These are phyloP conservation scores for Cercis canadensis DNA, from an alignment of 306 rosid species.

Conservation along the genomic window DNA sequence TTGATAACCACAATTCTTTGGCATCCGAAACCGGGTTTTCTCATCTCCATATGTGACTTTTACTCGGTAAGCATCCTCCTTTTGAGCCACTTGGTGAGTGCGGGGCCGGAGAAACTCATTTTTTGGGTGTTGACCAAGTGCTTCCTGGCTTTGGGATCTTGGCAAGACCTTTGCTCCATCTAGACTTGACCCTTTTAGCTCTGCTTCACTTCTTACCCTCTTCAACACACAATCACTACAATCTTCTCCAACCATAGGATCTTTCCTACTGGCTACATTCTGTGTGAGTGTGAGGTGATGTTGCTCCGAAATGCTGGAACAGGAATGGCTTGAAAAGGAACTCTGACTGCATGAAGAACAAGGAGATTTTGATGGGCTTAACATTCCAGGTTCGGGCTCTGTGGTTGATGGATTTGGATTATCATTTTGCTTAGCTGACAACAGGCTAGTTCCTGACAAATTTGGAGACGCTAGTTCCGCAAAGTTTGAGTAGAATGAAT, in stretches of 20 bases:
- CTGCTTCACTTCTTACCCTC: conserved; percentile 80
- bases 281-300: conserved; percentile 33
- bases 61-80: conserved; percentile 52
- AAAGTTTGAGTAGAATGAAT: conserved; percentile 81
- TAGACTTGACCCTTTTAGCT: conserved; percentile 46
- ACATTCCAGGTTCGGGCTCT: conserved; percentile 48
- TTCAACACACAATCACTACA: conserved; percentile 47
- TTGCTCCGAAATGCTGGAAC: conserved; percentile 69
- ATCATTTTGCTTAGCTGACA: conserved; percentile 63
- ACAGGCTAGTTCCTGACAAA: conserved; percentile 50
- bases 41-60: conserved; percentile 83
- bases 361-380: conserved; percentile 65
- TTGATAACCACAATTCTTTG: conserved; percentile 49
- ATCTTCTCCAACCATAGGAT: conserved; percentile 48
- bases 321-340: conserved; percentile 81
- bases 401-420: conserved; percentile 46
- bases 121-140: conserved; percentile 51
- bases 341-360: conserved; percentile 72
- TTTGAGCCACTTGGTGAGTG: conserved; percentile 25
- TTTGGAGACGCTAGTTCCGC: conserved; percentile 80
- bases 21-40: conserved; percentile 77
- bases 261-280: conserved; percentile 45
- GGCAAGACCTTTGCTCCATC: conserved; percentile 47
- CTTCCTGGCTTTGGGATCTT: conserved; percentile 72
- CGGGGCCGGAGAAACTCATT: conserved; percentile 24